A percentile compares a stretch with the other conserved stretches of the same genome.
Evolutionary conservation across 2,329 filamentous ascomycete genomes (phyloP).

Genomic region (Sclerotinia subarctica): DNA sequence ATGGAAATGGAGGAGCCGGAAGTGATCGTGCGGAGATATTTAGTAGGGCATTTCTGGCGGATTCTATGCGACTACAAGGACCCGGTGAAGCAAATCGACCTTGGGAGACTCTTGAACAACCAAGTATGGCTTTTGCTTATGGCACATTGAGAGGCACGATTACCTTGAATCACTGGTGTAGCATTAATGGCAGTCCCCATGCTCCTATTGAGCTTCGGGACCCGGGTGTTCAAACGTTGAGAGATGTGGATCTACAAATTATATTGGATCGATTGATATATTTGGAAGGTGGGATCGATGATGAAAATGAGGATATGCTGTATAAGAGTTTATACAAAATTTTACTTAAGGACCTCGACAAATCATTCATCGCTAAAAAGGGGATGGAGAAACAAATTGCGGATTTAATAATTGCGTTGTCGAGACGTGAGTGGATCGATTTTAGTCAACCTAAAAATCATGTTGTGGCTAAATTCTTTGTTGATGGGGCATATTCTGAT

Average conservation of each 20-base stretch:
- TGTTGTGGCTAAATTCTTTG: conserved; percentile 68
- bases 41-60: conserved; percentile 24
- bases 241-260: conserved; percentile 55
- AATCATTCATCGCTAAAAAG: conserved; percentile 56
- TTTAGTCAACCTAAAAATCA: conserved; percentile 69
- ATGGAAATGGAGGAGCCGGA: conserved; percentile 42
- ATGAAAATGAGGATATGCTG: conserved; percentile 54
- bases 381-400: conserved; percentile 68
- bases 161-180: conserved; percentile 67
- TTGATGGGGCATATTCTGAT: conserved; percentile 56
- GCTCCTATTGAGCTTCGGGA: conserved; percentile 57
- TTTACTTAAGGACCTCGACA: conserved; percentile 66
- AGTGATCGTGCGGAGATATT: conserved; percentile 29
- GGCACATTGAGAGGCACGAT: conserved; percentile 66
- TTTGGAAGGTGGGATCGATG: conserved; percentile 55
- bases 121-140: conserved; percentile 66
- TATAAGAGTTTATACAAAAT: conserved; percentile 64
- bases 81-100: conserved; percentile 40
- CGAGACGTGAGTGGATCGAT: conserved; percentile 69
- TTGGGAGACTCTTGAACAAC: conserved; percentile 73
- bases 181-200: conserved; percentile 54
- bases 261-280: conserved; percentile 59
- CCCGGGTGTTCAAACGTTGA: conserved; percentile 52
- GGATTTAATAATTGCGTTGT: conserved; percentile 67
- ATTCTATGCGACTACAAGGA: conserved; percentile 31